phyloP scores from a whole-genome alignment of 2,329 filamentous ascomycete genomes.

The Shiraia bambusicola region DNA sequence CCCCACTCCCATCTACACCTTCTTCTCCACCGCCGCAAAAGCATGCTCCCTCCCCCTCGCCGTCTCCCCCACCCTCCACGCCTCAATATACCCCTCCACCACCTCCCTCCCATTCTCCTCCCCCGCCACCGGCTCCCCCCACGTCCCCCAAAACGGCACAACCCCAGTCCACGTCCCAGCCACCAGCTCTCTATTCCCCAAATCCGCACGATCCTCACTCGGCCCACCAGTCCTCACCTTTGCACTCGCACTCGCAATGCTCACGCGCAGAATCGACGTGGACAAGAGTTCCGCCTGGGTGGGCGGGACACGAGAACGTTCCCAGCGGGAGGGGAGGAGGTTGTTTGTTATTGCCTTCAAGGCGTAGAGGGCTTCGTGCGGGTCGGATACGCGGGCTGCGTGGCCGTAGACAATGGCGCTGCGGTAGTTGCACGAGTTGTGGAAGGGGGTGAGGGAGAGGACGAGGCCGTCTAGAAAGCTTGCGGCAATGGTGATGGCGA shows the following conservation, averaged over 20 bases:
- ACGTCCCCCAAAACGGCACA: conserved; percentile 37
- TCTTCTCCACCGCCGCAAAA: conserved; percentile 28
- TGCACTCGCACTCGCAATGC: conserved; percentile 32
- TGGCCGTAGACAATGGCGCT: conserved; percentile 33
- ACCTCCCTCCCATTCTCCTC: conserved; percentile 48
- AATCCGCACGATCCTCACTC: conserved; percentile 36
- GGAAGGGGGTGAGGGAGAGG: conserved; percentile 38
- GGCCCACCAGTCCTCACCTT: conserved; percentile 39
- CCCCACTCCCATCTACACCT: not conserved
- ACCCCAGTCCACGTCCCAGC: conserved; percentile 38
- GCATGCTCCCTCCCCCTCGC: conserved; percentile 20
- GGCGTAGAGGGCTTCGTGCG: conserved; percentile 30
- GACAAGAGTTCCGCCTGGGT: conserved; percentile 29
- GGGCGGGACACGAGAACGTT: conserved; percentile 31
- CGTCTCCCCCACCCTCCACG: conserved; percentile 36
- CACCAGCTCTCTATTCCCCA: conserved; percentile 28
- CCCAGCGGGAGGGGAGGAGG: conserved; percentile 36
- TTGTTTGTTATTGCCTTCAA: conserved; percentile 39
- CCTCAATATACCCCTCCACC: conserved; percentile 63
- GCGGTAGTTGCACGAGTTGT: conserved; percentile 43
- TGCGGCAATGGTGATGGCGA: conserved; percentile 34
- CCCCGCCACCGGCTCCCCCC: conserved; percentile 35
- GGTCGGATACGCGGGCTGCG: conserved; percentile 26
- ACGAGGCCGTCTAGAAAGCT: conserved; percentile 38
- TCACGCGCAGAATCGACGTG: conserved; percentile 33